Evolutionary conservation across 192 early-diverging fungal species (phyloP).

Genomic region (Obelidium mucronatum): DNA sequence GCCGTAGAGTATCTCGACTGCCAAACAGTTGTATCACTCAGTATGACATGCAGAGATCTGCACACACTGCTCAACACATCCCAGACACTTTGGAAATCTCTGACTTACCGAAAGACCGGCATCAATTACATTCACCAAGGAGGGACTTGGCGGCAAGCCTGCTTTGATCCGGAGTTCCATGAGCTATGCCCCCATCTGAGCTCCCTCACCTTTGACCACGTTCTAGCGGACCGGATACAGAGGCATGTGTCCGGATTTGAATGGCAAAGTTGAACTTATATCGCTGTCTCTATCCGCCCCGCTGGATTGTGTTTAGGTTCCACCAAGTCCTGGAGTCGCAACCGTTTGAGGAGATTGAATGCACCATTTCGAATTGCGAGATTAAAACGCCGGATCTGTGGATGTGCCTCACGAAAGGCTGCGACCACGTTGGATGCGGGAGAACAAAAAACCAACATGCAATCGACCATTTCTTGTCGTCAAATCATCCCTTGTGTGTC

Average conservation of each 20-base stretch:
- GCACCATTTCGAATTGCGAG: not conserved
- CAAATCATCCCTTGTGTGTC: not conserved
- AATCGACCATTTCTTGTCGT: not conserved
- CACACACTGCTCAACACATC: not conserved
- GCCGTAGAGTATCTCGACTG: not conserved
- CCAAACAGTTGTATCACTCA: not conserved
- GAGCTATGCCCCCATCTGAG: not conserved
- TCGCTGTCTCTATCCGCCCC: no score
- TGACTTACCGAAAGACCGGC: not conserved
- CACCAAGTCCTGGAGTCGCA: not conserved
- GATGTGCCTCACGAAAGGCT: not conserved
- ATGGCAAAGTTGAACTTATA: no score
- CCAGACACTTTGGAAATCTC: not conserved
- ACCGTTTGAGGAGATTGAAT: not conserved
- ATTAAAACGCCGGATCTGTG: not conserved
- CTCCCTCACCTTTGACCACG: not conserved
- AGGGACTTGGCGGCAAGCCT: not conserved
- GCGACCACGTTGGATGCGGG: not conserved
- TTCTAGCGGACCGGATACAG: not conserved
- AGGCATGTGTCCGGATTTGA: no score
- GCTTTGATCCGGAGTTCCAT: not conserved
- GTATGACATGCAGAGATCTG: not conserved
- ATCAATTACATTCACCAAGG: not conserved
- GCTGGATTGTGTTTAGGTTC: no score
- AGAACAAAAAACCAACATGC: not conserved